These are phyloP conservation scores for Ascochyta rabiei DNA, from an alignment of 2,329 filamentous ascomycete species.

Conservation along the genomic window DNA sequence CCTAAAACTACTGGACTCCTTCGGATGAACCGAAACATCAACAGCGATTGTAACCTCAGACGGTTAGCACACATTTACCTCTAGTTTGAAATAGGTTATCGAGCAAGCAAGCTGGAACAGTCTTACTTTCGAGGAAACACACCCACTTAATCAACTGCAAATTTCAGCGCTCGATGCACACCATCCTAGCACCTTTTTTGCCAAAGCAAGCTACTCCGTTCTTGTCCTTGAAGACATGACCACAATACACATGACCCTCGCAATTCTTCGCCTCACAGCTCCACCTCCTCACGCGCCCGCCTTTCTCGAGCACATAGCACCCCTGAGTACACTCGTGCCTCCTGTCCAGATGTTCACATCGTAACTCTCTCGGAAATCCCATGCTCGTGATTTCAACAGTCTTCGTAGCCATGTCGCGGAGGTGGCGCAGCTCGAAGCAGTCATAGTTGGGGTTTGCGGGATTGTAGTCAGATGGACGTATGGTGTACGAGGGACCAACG, in stretches of 20 bases:
- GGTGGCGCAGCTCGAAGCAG: slow-evolving; percentile 20
- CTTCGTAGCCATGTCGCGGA: slow-evolving; percentile 25
- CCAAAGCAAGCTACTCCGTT: slow-evolving; percentile 34
- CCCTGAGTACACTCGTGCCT: slow-evolving; percentile 20
- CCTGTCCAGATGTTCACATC: slow-evolving; percentile 30
- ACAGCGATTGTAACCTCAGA: no score
- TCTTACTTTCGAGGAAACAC: no score
- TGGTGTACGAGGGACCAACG: slow-evolving; percentile 4
- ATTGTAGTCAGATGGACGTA: slow-evolving; percentile 14
- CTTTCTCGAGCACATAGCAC: slow-evolving; percentile 40
- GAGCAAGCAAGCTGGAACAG: no score
- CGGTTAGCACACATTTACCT: no score
- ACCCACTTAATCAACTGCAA: no score
- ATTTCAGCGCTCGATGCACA: slow-evolving; percentile 19
- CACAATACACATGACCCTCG: slow-evolving; percentile 36
- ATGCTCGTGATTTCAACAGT: slow-evolving; percentile 16
- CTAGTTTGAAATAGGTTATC: no score
- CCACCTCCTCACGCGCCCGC: slow-evolving; percentile 21
- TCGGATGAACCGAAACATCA: no score
- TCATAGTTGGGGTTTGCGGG: slow-evolving; percentile 20
- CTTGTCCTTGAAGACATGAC: slow-evolving; percentile 17
- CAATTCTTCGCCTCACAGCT: slow-evolving; percentile 28
- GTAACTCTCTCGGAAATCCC: slow-evolving; percentile 25
- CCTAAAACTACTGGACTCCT: no score
- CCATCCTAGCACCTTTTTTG: slow-evolving; percentile 35